Percentiles rank a stretch among this genome's conserved stretches.
These are phyloP conservation scores for Pichia sp. DNA, from an alignment of 1,139 yeast species.

Conservation along the genomic window DNA sequence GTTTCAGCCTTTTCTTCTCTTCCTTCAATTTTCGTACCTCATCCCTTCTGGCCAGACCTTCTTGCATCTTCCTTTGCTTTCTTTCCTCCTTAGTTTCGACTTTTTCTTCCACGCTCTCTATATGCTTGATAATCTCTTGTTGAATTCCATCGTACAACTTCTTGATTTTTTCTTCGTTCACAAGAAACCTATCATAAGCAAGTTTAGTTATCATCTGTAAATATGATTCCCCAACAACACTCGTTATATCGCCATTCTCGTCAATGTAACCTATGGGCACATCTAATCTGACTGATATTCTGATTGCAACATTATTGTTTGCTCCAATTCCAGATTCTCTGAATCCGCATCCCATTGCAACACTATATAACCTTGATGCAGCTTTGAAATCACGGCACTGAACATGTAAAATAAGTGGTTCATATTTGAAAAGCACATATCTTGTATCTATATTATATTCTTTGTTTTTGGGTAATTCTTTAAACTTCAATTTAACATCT, in stretches of 20 bases:
- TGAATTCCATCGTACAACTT: constrained; percentile 44
- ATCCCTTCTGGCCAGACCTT: constrained; percentile 49
- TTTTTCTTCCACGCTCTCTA: constrained; percentile 28
- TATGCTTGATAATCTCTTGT: constrained; percentile 14
- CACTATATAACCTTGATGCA: constrained; percentile 60
- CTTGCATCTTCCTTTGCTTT: constrained; percentile 52
- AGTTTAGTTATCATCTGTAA: constrained; percentile 45
- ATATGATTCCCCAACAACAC: constrained; percentile 49
- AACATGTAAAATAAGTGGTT: constrained; percentile 79
- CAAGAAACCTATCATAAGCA: constrained; percentile 56
- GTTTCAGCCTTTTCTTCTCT: constrained; percentile 18
- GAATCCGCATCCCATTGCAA: constrained; percentile 82
- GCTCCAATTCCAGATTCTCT: constrained; percentile 84
- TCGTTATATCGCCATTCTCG: constrained; percentile 32
- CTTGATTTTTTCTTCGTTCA: constrained; percentile 54
- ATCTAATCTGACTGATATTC: constrained; percentile 68
- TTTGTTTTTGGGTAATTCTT: not conserved
- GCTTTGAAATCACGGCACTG: constrained; percentile 59
- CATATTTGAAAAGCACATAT: constrained; percentile 68
- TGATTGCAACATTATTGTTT: constrained; percentile 71
- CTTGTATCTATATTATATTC: constrained; percentile 34
- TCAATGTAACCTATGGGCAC: constrained; percentile 62
- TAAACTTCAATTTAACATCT: not conserved
- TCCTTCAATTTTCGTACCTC: constrained; percentile 23
- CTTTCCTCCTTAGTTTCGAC: constrained; percentile 54